Percentiles rank a stretch among this genome's conserved stretches.
phyloP scores from a whole-genome alignment of 768 basidiomycete species.

The Clavaria fumosa region DNA sequence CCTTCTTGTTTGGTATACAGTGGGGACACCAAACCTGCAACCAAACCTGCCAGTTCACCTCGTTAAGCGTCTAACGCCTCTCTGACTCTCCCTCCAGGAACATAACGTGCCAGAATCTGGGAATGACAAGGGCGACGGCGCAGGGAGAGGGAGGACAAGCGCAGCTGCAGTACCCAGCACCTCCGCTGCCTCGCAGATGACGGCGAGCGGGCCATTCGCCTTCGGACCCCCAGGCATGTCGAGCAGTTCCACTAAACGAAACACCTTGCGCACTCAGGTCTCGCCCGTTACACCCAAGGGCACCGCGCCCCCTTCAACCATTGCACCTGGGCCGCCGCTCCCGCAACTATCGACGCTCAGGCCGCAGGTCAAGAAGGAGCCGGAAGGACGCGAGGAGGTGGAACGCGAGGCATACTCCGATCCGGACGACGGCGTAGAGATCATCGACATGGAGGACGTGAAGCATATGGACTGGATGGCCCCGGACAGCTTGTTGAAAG shows the following conservation, averaged over 20 bases:
- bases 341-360: slow-evolving; percentile 36
- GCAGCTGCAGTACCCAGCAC: too few relatives aligned
- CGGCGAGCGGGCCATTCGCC: slow-evolving; percentile 75
- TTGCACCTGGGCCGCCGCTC: slow-evolving; percentile 28
- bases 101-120: slow-evolving; percentile 20
- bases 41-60: too few relatives aligned
- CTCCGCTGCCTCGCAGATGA: slow-evolving; percentile 58
- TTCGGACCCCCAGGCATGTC: slow-evolving; percentile 70
- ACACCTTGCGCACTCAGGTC: slow-evolving; percentile 41
- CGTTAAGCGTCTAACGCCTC: too few relatives aligned
- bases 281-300: slow-evolving; percentile 27
- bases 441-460: slow-evolving; percentile 70
- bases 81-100: slow-evolving; percentile 26
- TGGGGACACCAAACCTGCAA: slow-evolving; percentile 56
- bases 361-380: slow-evolving; percentile 19
- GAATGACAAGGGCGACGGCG: too few relatives aligned
- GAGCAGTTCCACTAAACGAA: slow-evolving; percentile 36
- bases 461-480: slow-evolving; percentile 80
- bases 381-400: slow-evolving; percentile 21
- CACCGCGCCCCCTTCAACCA: slow-evolving; percentile 21
- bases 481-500: slow-evolving; percentile 52
- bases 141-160: too few relatives aligned
- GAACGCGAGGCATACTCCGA: slow-evolving; percentile 71
- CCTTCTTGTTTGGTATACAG: slow-evolving; percentile 5
- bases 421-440: slow-evolving; percentile 77